Base-by-base conservation (phyloP, 768 basidiomycete species). In the Pulveroboletus ravenelii region DNA sequence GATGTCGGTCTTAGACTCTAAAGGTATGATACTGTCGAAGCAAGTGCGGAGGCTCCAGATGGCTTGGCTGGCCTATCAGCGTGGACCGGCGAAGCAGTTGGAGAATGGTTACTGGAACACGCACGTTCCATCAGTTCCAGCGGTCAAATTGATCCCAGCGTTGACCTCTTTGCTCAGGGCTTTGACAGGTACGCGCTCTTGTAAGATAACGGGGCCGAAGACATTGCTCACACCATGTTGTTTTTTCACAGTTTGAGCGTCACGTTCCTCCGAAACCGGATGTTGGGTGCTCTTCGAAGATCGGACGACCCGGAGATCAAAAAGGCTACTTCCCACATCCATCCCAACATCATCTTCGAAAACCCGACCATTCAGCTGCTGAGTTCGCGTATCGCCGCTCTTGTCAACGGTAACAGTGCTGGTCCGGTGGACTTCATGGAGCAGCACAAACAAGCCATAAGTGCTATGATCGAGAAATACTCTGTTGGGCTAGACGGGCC, bases 381-480 rank as follows among this genome's bases (percentile, higher is more conserved):
- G 25, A 27, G 25, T 27, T 27, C 25, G 6, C 25, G 25, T 27
- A 32, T 57, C n/a, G 42, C 41, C 1, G 20, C 44, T 8, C 37
- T 64, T 27, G 52, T 58, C 46, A 38, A n/a, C 5, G 39, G 18
- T 3, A 27, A 47, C 32, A 39, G 29, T 14, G 14, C 20, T 15
- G 36, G 47, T 6, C 52, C 51, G 3, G 29, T 15, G 3, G 51
- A 57, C 6, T 32, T 54, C 30, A 12, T 45, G 18, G 41, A 48
- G 10, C 38, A 60, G 27, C 53, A 54, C 12, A 57, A 55, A 23
- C 36, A 38, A 18, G 55, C 48, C 4, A 75, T 76, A 55, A 61
- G 68, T 29, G 64, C 54, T 0, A 69, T 78, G 64, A 69, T 78
- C 35, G 67, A 64, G 10, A 75, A 73, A 56, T 74, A 79, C 54